Conservation (phyloP, 163 green algal species). For the Coccomyxa subellipsoidea region DNA sequence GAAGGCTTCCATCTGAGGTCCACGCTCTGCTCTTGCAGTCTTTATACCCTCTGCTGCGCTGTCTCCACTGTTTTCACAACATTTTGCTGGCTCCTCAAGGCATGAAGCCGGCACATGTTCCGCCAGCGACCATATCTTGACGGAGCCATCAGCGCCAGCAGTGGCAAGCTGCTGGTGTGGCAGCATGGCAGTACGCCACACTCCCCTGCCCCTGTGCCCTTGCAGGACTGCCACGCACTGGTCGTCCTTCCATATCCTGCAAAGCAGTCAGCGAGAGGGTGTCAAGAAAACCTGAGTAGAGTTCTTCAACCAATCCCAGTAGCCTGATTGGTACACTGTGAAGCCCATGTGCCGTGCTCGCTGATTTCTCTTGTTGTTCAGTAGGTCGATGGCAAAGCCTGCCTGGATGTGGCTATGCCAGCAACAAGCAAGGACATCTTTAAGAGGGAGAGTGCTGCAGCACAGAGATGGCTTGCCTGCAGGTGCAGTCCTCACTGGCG, state of each 20-base stretch:
- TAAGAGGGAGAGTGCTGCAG: neutral
- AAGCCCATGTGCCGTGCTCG: neutral
- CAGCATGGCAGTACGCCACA: slow-evolving; percentile 39
- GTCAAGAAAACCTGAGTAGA: neutral
- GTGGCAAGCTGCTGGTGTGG: slow-evolving; percentile 19
- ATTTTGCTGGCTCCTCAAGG: neutral
- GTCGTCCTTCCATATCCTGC: slow-evolving; percentile 13
- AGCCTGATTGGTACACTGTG: neutral
- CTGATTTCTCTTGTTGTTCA: neutral
- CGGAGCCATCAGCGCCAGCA: slow-evolving; percentile 41
- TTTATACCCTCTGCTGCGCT: no score
- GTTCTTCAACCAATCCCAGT: neutral
- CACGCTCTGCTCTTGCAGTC: neutral
- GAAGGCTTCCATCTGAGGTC: neutral
- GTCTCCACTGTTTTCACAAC: neutral
- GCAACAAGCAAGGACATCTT: neutral
- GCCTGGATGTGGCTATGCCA: neutral
- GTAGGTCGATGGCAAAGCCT: neutral
- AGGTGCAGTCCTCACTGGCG: slow-evolving; percentile 46
- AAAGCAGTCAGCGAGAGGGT: no score
- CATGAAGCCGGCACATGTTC: slow-evolving; percentile 1
- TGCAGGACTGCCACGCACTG: slow-evolving; percentile 15
- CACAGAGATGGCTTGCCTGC: neutral
- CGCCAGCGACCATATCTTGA: slow-evolving; percentile 43
- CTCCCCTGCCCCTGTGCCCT: slow-evolving; percentile 40